Evolutionary conservation across 2,329 filamentous ascomycete species (phyloP), one percentile per base, ranked within the genome.

Genomic region (Colletotrichum scovillei): DNA sequence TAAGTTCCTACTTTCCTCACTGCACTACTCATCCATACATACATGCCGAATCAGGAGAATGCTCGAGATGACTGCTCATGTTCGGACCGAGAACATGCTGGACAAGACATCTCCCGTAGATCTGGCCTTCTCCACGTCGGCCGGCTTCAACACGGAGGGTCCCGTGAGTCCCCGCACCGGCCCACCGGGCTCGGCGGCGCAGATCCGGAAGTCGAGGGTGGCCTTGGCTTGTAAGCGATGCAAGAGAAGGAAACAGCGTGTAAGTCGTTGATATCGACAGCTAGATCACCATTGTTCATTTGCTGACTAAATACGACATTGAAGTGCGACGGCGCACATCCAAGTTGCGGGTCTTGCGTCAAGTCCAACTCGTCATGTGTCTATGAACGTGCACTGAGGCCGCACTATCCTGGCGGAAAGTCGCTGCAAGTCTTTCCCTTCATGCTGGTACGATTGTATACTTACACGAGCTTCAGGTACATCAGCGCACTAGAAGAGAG

Each of bases 401-500:
- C 78, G 5, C 78, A 77, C 32, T 79, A 79, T 32, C 78, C 78
- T 1, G 78, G 78, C 0, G 78, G 77, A 3, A 79, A 79, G 53
- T 76, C 78, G 3, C 42, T 77, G 76, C 77, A 66, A 73, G 77
- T 67, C 11, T 22, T 24, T 12, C 28, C 5, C 24, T 19, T 14
- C 6, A 19, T 14, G 16, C n/a, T 16, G 11, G 16, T 19, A 1
- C 9, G 5, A 11, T 16, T 52, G 19, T 7, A 19, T 42, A 35
- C 32, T 67, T 12, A 66, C 22, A n/a, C 16, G 19, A 12, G 12
- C 8, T 42, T 9, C 38, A 78, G 77, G 19, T 79, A 79, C 67
- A 79, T 79, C 74, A 78, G 72, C 6, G 78, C 76, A 1, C 64
- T 80, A 6, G 78, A 80, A 38, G 78, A 80, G 67, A 75, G 78